Evolutionary conservation across 345 rosid genomes (phyloP), one percentile per base, ranked within the genome.

Genomic region (Capsella bursapastoris): DNA sequence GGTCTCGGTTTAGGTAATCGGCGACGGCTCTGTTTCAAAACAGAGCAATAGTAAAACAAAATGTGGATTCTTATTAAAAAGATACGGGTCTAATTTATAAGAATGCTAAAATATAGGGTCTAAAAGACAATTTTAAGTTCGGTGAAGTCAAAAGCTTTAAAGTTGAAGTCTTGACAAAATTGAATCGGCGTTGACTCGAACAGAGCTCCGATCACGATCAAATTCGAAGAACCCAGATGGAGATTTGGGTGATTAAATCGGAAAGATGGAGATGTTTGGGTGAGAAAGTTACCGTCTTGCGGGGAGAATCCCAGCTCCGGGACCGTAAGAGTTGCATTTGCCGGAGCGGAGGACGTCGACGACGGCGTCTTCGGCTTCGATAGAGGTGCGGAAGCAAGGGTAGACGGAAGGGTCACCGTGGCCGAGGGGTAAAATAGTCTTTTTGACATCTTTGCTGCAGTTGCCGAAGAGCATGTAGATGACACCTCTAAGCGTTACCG

Each of bases 381-480:
- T 44, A 9, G 68, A 9, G 28, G 93, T 87, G 6, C 86, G 82
- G 71, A 87, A 89, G 82, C 84, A 74, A 7, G 92, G 84, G 63
- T 85, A 88, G 28, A 50, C 73, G 9, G 97, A 85, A 45, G 96
- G 93, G 34, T 92, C 92, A 22, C 97, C 96, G n/a, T 84, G 89
- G 53, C 86, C 92, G 8, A 89, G 83, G 34, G 87, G 88, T 11
- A 89, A 41, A 22, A 80, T 28, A 2, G 81, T 28, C 73, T 85
- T 76, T 6, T 64, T 5, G 34, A 84, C 84, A 9, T 82, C 83
- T 3, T 69, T 43, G 72, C 80, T 67, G 71, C 89, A 74, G 40
- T 83, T 86, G 5, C 8, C 82, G 61, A 68, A 55, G 32, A 91
- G 64, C 70, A 49, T 51, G 64, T 16, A 16, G 74, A 86, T 79